These are phyloP conservation scores for Lipomyces yamadae DNA, from an alignment of 805 yeast genomes.

Conservation along the genomic window DNA sequence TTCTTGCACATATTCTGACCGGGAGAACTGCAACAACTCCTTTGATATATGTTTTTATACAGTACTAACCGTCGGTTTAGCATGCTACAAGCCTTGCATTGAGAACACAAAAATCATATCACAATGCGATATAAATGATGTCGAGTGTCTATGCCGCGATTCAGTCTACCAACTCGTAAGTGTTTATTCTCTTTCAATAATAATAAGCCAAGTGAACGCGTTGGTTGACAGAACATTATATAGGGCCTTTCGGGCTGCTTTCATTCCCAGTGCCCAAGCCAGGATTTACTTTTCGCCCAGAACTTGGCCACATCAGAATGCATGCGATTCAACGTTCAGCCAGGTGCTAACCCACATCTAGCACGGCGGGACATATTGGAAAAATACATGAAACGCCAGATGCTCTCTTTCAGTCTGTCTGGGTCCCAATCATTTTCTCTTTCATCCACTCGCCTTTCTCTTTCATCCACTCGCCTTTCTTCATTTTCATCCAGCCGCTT, in stretches of 20 bases:
- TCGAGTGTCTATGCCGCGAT: constrained; percentile 31
- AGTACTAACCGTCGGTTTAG: constrained; percentile 7
- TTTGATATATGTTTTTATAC: neutral
- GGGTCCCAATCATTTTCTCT: neutral
- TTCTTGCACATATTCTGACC: neutral
- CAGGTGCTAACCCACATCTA: constrained; percentile 36
- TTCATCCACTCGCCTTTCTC: neutral
- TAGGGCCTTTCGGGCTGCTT: constrained; percentile 31
- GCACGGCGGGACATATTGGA: constrained; percentile 27
- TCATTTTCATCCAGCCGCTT: constrained; percentile 17
- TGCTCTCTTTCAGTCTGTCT: neutral
- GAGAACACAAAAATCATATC: constrained; percentile 37
- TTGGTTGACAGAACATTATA: neutral
- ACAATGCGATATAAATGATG: constrained; percentile 23
- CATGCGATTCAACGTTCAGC: constrained; percentile 33
- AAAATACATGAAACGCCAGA: constrained; percentile 8
- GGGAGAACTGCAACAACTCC: neutral
- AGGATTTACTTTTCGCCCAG: constrained; percentile 35
- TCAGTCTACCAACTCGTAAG: constrained; percentile 29
- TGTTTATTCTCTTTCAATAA: neutral
- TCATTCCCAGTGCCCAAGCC: constrained; percentile 32
- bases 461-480: constrained; percentile 16
- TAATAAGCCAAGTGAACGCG: neutral
- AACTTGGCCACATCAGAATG: constrained; percentile 34
- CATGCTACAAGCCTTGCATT: constrained; percentile 34